Evolutionary conservation across 2,329 filamentous ascomycete genomes (phyloP).

Genomic region (Talaromyces sp.): DNA sequence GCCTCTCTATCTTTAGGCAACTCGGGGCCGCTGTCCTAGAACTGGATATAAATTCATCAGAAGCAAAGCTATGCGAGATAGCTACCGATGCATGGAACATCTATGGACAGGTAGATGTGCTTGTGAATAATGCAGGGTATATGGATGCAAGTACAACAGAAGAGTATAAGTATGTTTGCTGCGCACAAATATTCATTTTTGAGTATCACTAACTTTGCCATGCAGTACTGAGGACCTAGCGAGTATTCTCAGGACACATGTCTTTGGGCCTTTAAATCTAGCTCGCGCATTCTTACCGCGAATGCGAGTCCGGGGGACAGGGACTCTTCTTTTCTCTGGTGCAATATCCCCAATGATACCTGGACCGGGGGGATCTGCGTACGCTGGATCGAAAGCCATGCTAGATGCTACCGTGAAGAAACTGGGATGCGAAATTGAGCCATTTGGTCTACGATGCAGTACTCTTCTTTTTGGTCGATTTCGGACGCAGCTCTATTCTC

Average conservation of each 20-base stretch:
- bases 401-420: neutral
- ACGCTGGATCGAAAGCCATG: neutral
- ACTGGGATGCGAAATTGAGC: neutral
- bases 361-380: neutral
- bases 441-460: neutral
- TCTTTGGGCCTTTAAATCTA: neutral
- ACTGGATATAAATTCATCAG: neutral
- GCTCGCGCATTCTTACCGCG: neutral
- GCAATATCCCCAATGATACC: neutral
- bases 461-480: neutral
- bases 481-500: neutral
- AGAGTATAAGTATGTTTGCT: neutral
- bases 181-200: neutral
- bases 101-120: neutral
- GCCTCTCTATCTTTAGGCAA: neutral
- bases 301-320: neutral
- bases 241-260: neutral
- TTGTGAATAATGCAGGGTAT: conserved; percentile 1
- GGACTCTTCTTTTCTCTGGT: neutral
- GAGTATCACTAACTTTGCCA: too few relatives aligned
- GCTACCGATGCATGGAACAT: neutral
- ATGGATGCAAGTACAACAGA: neutral
- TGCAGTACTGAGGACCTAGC: neutral
- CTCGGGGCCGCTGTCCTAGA: neutral
- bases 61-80: neutral